Base-by-base conservation (phyloP, 306 rosid species). In the Abrus precatorius region DNA sequence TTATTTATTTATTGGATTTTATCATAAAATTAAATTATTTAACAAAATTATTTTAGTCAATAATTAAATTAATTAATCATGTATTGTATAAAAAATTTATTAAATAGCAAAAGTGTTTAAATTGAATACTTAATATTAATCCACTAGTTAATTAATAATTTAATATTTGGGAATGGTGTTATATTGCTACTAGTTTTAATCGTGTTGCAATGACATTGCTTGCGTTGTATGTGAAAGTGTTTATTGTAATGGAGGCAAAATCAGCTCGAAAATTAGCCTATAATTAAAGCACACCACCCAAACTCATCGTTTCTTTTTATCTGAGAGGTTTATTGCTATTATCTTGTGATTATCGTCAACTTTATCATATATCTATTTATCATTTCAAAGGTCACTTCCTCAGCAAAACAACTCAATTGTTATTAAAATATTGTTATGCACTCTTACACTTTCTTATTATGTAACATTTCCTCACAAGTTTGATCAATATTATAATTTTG, bases 321-420 rank as follows among this genome's bases (percentile, higher is more conserved):
- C 41, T 20, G 11, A 48, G 57, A 69, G 28, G 6, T 40, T 55
- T 1, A 2, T 27, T 44, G 29, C 57, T 41, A 13, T 12, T 32
- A 9, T 29, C 59, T 47, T n/a, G 30, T 61, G 61, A 33, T 48
- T 75, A 62, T 61, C 48, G 32, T 8, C 5, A 41, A 47, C 30
- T 53, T 41, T 10, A 33, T 60, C 3, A 33, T 38, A 48, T 4
- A 9, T 10, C 49, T 10, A n/a, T 30, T 53, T 52, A 72, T 54
- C 7, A 27, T 72, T 72, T 72, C 47, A 2, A 33, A 59, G 33
- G 12, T 74, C 59, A 52, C 45, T 54, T 78, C 34, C 32, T 69
- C 6, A 33, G 27, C 65, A 12, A 69, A 64, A 43, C 34, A 71
- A 59, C 30, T 72, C 32, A 62, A 40, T 7, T 36, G 34, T 34